Base-by-base conservation (phyloP, 495 filamentous ascomycete genomes). In the Cairneyella variabilis region DNA sequence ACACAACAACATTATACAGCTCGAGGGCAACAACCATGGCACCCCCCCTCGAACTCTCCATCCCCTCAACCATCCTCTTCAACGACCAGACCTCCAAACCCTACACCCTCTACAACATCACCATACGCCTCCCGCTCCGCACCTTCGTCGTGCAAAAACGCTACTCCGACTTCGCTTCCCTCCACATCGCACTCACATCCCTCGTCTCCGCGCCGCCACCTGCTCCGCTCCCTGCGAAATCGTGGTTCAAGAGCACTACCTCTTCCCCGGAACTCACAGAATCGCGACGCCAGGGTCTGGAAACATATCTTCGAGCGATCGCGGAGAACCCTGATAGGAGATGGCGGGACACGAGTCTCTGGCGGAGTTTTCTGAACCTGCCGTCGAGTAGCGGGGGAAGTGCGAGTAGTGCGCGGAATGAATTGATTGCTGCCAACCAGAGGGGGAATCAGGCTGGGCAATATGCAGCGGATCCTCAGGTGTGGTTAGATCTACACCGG, bases 81-180 rank as follows among this genome's bases (percentile, higher is more conserved):
- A 71, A 75, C 39, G 74, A 72, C 27, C 68, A 76, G 23, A 21
- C n/a, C 40, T 37, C 32, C 17, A 93, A 91, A 60, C 83, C 89
- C 1, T 89, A 86, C 75, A 97, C 93, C 1, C 71, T 89, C 70
- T 98, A 97, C 78, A 89, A 93, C 75, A 90, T 97, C 67, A 85
- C 83, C 28, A 76, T 97, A 59, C 85, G 88, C 53, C 83, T 92
- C 3, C 91, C 93, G 8, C 83, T 98, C 47, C 87, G 90, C 54
- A 90, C 89, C 48, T 89, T 90, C 66, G 86, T 85, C 63, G 76
- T 96, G 55, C 83, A 85, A 56, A 97, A 97, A 71, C 90, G 93
- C 61, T 98, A 97, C 79, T 91, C 85, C 49, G 95, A 97, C 67
- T 97, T 98, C 71, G 71, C 76, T 41, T 66, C 79, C 54, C 84